Base-by-base conservation (phyloP, 78 protist genomes). In the Dictyostelium brefeldianum region DNA sequence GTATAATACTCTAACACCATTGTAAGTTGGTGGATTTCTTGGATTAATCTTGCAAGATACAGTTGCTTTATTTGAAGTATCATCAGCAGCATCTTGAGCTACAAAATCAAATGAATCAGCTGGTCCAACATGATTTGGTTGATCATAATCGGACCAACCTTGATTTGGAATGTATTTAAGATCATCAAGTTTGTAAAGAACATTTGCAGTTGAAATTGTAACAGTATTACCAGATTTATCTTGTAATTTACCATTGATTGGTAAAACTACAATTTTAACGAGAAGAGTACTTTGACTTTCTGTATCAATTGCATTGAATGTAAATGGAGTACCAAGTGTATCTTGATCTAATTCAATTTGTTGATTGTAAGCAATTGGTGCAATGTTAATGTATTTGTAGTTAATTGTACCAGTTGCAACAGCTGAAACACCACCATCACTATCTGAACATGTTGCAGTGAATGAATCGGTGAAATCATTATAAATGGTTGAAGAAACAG, bases 191-290 rank as follows among this genome's bases (percentile, higher is more conserved):
- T 1, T 3, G 10, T 22, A n/a, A 41, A 25, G 50, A 14, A 5
- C 9, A 9, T 22, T 6, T 0, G 27, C 46, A 77, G 64, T 64
- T 3, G 57, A 36, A 0, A 47, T 50, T 29, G 6, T 46, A 27
- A 22, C 64, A 27, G 64, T 79, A 27, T 87, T 77, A 36, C 18
- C 64, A 36, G 78, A 81, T 22, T 87, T 77, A 70, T 12, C 27
- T 59, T 62, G 22, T 11, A 87, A 51, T 8, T 47, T 74, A 64
- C 93, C 93, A 9, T 77, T 62, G 46, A 5, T 25, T 87, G 93
- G 93, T 15, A 75, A 46, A 5, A 36, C 1, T 12, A 11, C 17
- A 56, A 85, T 14, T 31, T 27, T 10, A 31, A 17, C 48, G 1
- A 8, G 17, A 41, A 87, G 48, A 36, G n/a, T n/a, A n/a, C n/a